phyloP scores from a whole-genome alignment of 495 filamentous ascomycete genomes.

The Penicillium silybi region DNA sequence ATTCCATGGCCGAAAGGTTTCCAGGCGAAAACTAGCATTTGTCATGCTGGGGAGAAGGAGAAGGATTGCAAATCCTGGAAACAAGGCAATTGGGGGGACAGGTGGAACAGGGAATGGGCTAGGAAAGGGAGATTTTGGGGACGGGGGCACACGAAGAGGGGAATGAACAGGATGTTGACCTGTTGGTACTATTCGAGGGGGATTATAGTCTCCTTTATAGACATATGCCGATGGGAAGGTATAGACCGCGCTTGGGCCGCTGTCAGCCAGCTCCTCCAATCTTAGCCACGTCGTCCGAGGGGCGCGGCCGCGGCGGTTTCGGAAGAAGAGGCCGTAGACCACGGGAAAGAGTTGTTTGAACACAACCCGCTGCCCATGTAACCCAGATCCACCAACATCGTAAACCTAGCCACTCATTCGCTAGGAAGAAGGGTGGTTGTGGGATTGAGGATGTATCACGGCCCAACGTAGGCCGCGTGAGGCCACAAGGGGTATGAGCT shows the following conservation, averaged over 20 bases:
- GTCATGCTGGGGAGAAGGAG: slow-evolving; percentile 3
- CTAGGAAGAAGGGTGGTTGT: neutral
- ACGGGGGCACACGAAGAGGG: neutral
- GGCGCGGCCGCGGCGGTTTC: no score
- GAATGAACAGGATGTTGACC: neutral
- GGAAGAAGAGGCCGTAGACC: no score
- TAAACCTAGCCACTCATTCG: neutral
- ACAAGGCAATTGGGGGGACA: neutral
- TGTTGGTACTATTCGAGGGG: neutral
- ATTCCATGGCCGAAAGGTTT: slow-evolving; percentile 16
- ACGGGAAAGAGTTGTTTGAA: no score
- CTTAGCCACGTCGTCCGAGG: neutral
- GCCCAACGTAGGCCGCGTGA: neutral
- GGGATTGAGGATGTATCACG: neutral
- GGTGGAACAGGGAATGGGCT: neutral
- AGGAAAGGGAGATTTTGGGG: neutral
- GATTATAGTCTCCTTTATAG: neutral
- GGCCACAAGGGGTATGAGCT: neutral
- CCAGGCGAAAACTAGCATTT: slow-evolving; percentile 10
- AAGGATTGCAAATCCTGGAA: neutral
- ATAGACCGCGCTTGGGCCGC: neutral
- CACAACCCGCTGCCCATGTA: no score
- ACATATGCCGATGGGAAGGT: neutral
- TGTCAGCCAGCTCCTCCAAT: neutral
- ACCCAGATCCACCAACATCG: no score